Evolutionary conservation across 1,139 yeast species (phyloP).

Genomic region (Scheffersomyces stambukii): DNA sequence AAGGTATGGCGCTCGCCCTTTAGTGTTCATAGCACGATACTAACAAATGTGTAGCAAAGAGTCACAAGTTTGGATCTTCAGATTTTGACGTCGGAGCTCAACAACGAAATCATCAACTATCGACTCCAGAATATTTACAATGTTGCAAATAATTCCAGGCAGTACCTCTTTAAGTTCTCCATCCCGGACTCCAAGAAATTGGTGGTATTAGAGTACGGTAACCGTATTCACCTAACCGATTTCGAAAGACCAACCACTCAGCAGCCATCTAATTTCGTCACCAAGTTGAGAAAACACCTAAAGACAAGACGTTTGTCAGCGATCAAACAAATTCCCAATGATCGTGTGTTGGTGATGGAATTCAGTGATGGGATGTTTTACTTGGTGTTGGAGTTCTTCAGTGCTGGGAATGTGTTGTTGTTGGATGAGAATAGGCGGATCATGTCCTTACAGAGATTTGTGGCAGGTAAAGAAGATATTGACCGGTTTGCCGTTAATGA

Average conservation of each 20-base stretch:
- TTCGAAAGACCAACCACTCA: constrained; percentile 78
- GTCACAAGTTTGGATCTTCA: constrained; percentile 80
- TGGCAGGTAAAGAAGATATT: constrained; percentile 63
- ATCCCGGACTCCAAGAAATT: constrained; percentile 77
- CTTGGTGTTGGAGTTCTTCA: constrained; percentile 84
- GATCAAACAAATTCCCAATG: constrained; percentile 70
- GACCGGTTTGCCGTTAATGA: constrained; percentile 71
- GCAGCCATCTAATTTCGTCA: constrained; percentile 79
- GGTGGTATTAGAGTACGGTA: constrained; percentile 82
- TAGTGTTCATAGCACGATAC: too few relatives aligned
- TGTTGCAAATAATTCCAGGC: constrained; percentile 65
- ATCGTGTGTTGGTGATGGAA: constrained; percentile 73
- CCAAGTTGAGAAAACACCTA: constrained; percentile 81
- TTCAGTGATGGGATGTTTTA: constrained; percentile 79
- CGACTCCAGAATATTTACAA: constrained; percentile 85
- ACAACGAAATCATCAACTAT: constrained; percentile 51
- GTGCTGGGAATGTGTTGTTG: constrained; percentile 87
- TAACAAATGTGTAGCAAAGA: too few relatives aligned
- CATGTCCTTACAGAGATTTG: constrained; percentile 71
- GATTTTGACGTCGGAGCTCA: constrained; percentile 65
- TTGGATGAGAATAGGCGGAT: constrained; percentile 68
- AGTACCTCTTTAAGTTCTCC: constrained; percentile 76
- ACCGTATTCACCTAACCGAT: constrained; percentile 72
- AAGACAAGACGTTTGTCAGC: constrained; percentile 74
- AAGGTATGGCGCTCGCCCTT: too few relatives aligned